Conservation (phyloP, 208 protist genomes). For the Leishmania amazonensis region DNA sequence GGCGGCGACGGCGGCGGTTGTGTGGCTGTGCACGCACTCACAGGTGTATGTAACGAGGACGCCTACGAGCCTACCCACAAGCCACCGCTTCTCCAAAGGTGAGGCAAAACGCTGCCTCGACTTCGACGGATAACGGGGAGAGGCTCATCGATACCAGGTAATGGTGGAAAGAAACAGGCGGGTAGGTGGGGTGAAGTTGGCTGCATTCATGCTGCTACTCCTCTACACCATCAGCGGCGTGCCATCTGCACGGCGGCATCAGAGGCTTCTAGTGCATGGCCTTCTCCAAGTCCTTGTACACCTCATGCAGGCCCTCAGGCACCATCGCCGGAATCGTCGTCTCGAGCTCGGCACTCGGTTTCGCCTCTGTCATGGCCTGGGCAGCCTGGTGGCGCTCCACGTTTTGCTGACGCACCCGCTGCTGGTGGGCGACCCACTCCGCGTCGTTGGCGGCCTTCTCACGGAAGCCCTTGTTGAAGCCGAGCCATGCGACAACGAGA, state of each 20-base stretch:
- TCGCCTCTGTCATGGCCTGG: slow-evolving; percentile 36
- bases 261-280: slow-evolving; percentile 40
- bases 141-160: background rate
- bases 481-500: slow-evolving; percentile 78
- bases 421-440: slow-evolving; percentile 74
- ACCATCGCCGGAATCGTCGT: slow-evolving; percentile 54
- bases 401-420: slow-evolving; percentile 64
- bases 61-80: background rate
- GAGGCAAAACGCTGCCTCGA: background rate
- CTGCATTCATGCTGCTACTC: background rate
- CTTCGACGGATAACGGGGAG: background rate
- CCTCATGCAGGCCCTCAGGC: slow-evolving; percentile 61
- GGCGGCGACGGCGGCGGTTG: background rate
- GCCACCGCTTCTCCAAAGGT: background rate
- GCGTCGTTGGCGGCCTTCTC: slow-evolving; percentile 85
- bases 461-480: slow-evolving; percentile 75
- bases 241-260: background rate
- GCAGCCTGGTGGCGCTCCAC: slow-evolving; percentile 63
- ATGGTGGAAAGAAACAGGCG: background rate
- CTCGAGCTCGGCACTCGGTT: slow-evolving; percentile 20
- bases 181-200: background rate
- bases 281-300: slow-evolving; percentile 78
- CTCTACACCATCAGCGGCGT: background rate
- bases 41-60: background rate
- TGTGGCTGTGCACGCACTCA: background rate